Evolutionary conservation across 169 alveolate species (phyloP), one percentile per base, ranked within the genome.

Genomic region (Eimeria falciformis): DNA sequence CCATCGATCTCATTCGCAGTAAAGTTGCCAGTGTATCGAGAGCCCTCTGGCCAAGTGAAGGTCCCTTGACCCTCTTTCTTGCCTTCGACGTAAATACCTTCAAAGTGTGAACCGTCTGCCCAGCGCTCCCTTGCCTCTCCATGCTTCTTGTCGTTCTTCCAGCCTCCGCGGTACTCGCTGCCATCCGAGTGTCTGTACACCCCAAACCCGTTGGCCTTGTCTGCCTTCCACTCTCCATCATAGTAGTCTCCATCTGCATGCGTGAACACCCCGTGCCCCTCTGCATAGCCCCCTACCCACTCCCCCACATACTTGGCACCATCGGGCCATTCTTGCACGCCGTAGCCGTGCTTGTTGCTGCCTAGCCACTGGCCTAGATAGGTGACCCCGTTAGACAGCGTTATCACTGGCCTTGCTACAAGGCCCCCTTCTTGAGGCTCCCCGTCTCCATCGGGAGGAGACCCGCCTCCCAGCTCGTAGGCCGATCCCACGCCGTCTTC

Each of bases 191-290:
- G 97, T 45, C 92, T 78, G 94, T 96, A 97, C 55, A 94, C 96
- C 33, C 99, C 99, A 58, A 78, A 93, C 12, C 99, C 99, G 93
- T 97, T 93, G 1, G 98, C 98, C 94, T 96, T 96, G 95, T 97
- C 98, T 53, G 96, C 92, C 45, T 84, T 86, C 98, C 98, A 97
- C 75, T 94, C 95, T 1, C 98, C 98, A 62, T 95, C 97, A 91
- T 97, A 97, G 65, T 91, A 95, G 66, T 97, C 97, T 9, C 98
- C 98, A 91, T 97, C 97, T 53, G 96, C 95, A 66, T 96, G 97
- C 29, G 93, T 93, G 86, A 96, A 97, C 14, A 95, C 96, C 3
- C 99, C 99, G 43, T 75, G 83, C 17, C 99, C 99, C 79, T 96
- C 95, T 5, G 98, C 98, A 82, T 95, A 96, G 66, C 95, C 97